Base-by-base conservation (phyloP, 2,329 filamentous ascomycete species). In the Sclerotinia nivalis region DNA sequence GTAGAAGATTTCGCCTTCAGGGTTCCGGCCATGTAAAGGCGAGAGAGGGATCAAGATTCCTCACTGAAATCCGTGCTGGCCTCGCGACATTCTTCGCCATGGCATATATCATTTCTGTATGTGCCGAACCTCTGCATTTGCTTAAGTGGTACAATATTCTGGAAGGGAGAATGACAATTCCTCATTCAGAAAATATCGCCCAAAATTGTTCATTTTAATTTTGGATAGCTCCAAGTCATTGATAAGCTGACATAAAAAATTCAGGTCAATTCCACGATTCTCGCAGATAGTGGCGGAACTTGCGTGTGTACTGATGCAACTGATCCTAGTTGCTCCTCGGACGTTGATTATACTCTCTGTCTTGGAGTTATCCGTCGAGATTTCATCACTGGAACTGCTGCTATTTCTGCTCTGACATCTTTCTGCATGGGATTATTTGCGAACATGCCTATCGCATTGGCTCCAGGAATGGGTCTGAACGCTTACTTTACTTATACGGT, bases 381-480 rank as follows among this genome's bases (percentile, higher is more conserved):
- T 78, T 82, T 93, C 56, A 90, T 96, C 69, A 96, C 93, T 8
- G 93, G 91, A 22, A 96, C 93, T 8, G 92, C 93, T 55, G 93
- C 93, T 67, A 94, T 96, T 73, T 86, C 92, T 20, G 91, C 92
- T 40, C 81, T 97, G 62, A 87, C 91, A 2, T 90, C 88, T n/a
- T 93, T 96, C 80, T 89, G 85, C 80, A 93, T 96, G 90, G 93
- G 93, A 40, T 80, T 95, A 1, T 88, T 94, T 73, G 90, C 93
- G 72, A 96, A 96, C 75, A 82, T 83, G 82, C 90, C 90, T 2
- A 89, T 93, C 74, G 89, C 87, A 13, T 81, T 92, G 59, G 91
- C 90, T 15, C 90, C 91, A n/a, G 91, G 90, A 47, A 92, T 93
- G 90, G 91, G 93, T 45, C 80, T 96, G 70, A 97, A 97, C 77